These are phyloP conservation scores for Zygoascus ofunaensis DNA, from an alignment of 805 yeast genomes.

Conservation along the genomic window DNA sequence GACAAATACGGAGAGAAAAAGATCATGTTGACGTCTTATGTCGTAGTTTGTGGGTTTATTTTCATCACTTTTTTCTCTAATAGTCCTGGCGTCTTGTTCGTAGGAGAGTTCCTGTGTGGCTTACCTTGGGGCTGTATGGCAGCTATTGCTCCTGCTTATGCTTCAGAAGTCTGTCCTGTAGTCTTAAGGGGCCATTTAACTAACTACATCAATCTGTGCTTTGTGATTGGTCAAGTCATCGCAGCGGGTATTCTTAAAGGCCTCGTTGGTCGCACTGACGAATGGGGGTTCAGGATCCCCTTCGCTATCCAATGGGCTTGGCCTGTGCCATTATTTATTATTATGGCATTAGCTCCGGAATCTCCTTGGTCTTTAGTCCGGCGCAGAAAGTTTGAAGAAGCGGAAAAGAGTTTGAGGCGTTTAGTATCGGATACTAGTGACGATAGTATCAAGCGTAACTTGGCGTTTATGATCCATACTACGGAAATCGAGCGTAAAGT, in stretches of 20 bases:
- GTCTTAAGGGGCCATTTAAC: constrained; percentile 42
- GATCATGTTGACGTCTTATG: constrained; percentile 33
- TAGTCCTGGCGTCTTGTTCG: constrained; percentile 29
- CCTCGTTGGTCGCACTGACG: constrained; percentile 19
- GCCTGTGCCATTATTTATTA: constrained; percentile 40
- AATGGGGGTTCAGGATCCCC: constrained; percentile 42
- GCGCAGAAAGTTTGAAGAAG: constrained; percentile 34
- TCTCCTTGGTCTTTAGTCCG: constrained; percentile 50
- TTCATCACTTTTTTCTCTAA: constrained; percentile 41
- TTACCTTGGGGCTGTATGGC: constrained; percentile 47
- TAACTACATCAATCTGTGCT: constrained; percentile 42
- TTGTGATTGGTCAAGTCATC: constrained; percentile 50
- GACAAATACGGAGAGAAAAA: constrained; percentile 40
- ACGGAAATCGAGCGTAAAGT: constrained; percentile 11
- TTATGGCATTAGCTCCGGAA: constrained; percentile 38
- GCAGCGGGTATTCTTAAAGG: constrained; percentile 44
- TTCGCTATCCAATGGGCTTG: constrained; percentile 54
- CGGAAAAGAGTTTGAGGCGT: constrained; percentile 25
- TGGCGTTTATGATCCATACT: constrained; percentile 31
- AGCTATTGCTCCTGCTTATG: constrained; percentile 42
- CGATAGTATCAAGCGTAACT: constrained; percentile 12
- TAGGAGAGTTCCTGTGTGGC: constrained; percentile 31
- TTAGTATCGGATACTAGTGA: no score
- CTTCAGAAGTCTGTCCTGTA: constrained; percentile 48
- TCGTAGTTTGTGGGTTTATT: constrained; percentile 30